Base-by-base conservation (phyloP, 2,329 filamentous ascomycete genomes). In the Ilyonectria destructans region DNA sequence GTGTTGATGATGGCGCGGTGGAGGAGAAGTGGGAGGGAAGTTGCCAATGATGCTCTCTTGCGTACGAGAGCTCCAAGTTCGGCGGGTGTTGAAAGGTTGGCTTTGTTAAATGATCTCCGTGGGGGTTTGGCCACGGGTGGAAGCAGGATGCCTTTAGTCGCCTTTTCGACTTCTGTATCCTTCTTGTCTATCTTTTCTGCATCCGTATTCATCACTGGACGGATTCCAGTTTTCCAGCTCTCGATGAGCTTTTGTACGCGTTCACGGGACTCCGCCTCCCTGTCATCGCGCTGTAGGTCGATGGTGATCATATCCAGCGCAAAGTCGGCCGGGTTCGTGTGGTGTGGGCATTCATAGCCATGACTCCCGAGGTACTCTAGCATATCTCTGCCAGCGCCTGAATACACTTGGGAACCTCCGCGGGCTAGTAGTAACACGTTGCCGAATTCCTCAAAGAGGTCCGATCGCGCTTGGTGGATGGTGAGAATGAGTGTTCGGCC, bases 311-410 rank as follows among this genome's bases (percentile, higher is more conserved):
- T 85, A 73, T 95, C 92, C 8, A 95, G 85, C 0, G 91, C 92
- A 77, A 93, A 95, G 77, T 95, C 93, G 0, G 93, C 92, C 1
- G 93, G 92, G 69, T 95, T 95, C 1, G 91, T 92, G 65, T 92
- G 89, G 15, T 85, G 83, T 0, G 92, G 91, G 74, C 92, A 95
- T 13, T 88, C 82, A 69, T 89, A 88, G 1, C 91, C 91, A 21
- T 90, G 82, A 0, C 76, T 77, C 0, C 82, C 80, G 67, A 95
- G 92, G 77, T 94, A 90, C 0, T 83, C 77, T 0, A 94, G 82
- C 91, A 95, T 93, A 1, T 87, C 82, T 6, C 77, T 80, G 0
- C 89, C 90, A 2, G 86, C 82, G 0, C 92, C 93, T 1, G 91
- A 87, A 72, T 93, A 95, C 0, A 91, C 90, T 0, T 91, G 87